Base-by-base conservation (phyloP, 148 eudicot genomes). In the Euryodendron excelsum region DNA sequence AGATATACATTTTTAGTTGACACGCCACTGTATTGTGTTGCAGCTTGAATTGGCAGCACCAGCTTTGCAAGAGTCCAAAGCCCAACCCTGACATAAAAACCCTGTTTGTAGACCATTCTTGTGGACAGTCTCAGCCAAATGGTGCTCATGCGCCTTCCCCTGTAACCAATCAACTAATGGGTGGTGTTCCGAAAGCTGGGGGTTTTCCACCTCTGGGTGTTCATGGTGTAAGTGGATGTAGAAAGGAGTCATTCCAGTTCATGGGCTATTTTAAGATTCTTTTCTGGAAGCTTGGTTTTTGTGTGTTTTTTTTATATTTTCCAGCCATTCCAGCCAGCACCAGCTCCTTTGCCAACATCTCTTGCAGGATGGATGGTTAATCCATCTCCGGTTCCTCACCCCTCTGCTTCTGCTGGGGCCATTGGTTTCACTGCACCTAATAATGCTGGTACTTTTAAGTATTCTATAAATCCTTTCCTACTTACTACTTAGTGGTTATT, bases 41-140 rank as follows among this genome's bases (percentile, higher is more conserved):
- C 84, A 95, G 99, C 89, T 87, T 95, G 84, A 95, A 95, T 64
- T 95, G 99, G 99, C 99, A 95, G 81, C 99, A 95, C 77, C 97
- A 91, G 78, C 89, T 95, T 47, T 95, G 99, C 83, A 95, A 95
- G 85, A 90, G 80, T 80, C 99, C 99, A 30, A 89, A 89, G 85
- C 79, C 93, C 72, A 91, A 90, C 84, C 99, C 99, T 4, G 97
- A 95, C 75, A 95, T 95, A 77, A 93, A 95, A 83, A 91, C 99
- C 37, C 93, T 95, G 59, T 93, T 95, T 84, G 83, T 91, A 13
- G 99, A 95, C 81, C 99, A 95, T 83, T 80, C 96, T 66, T 95
- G 99, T 84, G 97, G 96, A 72, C 91, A 87, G 34, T 88, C 96
- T 55, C 92, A 92, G 53, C 88, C 91, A 66, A 95, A 95, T 85